Base-by-base conservation (phyloP, 768 basidiomycete genomes). In the Pisolithus orientalis region DNA sequence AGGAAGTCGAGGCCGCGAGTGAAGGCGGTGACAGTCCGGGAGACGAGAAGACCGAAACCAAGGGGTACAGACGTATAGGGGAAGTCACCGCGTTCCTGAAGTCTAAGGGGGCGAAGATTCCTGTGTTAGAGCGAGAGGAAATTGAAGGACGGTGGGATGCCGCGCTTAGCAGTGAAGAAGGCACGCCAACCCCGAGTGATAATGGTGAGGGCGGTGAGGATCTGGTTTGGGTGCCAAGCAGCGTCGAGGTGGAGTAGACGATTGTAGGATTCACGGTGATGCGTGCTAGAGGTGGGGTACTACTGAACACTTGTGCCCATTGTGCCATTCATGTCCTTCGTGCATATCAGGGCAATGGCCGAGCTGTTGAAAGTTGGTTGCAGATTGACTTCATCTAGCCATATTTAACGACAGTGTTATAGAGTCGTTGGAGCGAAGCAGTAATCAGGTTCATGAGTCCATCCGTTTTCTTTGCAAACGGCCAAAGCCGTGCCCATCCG, bases 11-110 rank as follows among this genome's bases (percentile, higher is more conserved):
- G 31, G 52, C 39, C 48, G 57, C 50, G 44, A 44, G 42, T 39
- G 63, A 59, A 8, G 57, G 47, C 5, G 14, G 27, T 8, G 67
- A 63, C 44, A 70, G 63, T 25, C 64, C 52, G 60, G 46, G 59
- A 39, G 56, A 62, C 48, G 58, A 52, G 28, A 59, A 53, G 10
- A 63, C 48, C 40, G 61, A 58, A 38, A 48, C 51, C 40, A 55
- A 72, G 54, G 85, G 84, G 25, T 85, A 82, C 74, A 75, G 92
- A 56, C 70, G 70, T 61, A 86, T 82, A 39, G 70, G 70, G 39
- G 93, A 95, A 69, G 85, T 94, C 0, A 70, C 92, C 14, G 62
- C 66, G 40, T 94, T 86, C 65, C 69, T 95, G 69, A 77, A 77
- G 64, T 68, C 68, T 50, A 73, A 79, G 55, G 93, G 93, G 0